These are phyloP conservation scores for Ascosphaera aggregata DNA, from an alignment of 2,329 filamentous ascomycete genomes.

Conservation along the genomic window DNA sequence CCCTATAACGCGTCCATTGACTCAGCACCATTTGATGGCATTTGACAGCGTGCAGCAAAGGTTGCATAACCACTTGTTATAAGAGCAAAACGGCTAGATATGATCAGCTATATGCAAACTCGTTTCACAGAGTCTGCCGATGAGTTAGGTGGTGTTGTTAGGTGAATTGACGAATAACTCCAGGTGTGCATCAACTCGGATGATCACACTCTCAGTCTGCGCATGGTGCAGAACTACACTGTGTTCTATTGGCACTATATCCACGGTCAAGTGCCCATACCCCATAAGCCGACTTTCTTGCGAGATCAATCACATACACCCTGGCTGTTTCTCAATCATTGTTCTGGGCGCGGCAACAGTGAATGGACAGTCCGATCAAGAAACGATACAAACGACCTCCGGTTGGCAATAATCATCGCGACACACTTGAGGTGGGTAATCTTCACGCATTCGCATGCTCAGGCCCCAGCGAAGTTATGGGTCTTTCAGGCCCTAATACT, in stretches of 20 bases:
- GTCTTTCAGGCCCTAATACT: conserved; percentile 79
- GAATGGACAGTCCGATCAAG: conserved; percentile 55
- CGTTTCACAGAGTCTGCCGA: background rate
- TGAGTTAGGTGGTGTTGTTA: background rate
- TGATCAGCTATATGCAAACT: conserved; percentile 59
- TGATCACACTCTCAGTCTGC: conserved; percentile 47
- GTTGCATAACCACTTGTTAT: conserved; percentile 56
- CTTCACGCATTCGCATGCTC: conserved; percentile 74
- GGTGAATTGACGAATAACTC: background rate
- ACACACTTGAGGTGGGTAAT: conserved; percentile 93
- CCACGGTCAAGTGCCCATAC: conserved; percentile 78
- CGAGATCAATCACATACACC: conserved; percentile 70
- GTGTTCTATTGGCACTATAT: conserved; percentile 89
- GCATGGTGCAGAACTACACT: conserved; percentile 93
- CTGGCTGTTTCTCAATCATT: conserved; percentile 69
- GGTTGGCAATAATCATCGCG: conserved; percentile 71
- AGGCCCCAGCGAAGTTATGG: conserved; percentile 86
- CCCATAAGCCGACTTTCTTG: conserved; percentile 84
- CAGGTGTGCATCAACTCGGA: conserved; percentile 49
- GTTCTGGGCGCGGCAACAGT: conserved; percentile 77
- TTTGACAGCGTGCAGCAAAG: conserved; percentile 64
- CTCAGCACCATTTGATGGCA: conserved; percentile 70
- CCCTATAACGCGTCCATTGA: conserved; percentile 24
- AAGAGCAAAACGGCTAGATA: conserved; percentile 69
- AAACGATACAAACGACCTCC: conserved; percentile 51